These are phyloP conservation scores for Eimeria brunetti DNA, from an alignment of 169 alveolate species.

Conservation along the genomic window DNA sequence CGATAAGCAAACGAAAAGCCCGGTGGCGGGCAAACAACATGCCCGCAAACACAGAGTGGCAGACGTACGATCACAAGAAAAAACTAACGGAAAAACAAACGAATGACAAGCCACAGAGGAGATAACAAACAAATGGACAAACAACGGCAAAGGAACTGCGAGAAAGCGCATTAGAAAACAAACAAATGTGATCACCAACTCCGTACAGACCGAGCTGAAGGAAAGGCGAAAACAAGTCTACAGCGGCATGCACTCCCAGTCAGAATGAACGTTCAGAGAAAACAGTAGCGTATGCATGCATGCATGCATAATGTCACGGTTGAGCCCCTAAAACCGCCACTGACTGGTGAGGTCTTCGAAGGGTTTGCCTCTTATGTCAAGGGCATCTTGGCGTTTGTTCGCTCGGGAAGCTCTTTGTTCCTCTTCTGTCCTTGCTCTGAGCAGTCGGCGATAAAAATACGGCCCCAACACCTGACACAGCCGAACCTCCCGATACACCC, in stretches of 20 bases:
- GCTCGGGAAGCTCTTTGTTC: neutral
- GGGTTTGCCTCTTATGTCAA: slow-evolving; percentile 22
- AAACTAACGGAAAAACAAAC: neutral
- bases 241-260: neutral
- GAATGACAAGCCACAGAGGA: neutral
- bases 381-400: no score
- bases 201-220: neutral
- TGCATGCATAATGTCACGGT: no score
- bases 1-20: no score
- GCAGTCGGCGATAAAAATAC: slow-evolving; percentile 24
- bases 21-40: no score
- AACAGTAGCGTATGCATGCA: no score
- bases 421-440: neutral
- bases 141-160: neutral
- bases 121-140: neutral
- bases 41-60: no score
- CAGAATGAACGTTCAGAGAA: neutral
- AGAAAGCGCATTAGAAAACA: no score
- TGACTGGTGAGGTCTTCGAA: slow-evolving; percentile 42
- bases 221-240: neutral
- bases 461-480: slow-evolving; percentile 37
- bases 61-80: neutral
- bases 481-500: slow-evolving; percentile 37
- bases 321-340: neutral
- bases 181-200: neutral